Evolutionary conservation across 331 rosid species (phyloP).

Genomic region (Cydonia oblonga): DNA sequence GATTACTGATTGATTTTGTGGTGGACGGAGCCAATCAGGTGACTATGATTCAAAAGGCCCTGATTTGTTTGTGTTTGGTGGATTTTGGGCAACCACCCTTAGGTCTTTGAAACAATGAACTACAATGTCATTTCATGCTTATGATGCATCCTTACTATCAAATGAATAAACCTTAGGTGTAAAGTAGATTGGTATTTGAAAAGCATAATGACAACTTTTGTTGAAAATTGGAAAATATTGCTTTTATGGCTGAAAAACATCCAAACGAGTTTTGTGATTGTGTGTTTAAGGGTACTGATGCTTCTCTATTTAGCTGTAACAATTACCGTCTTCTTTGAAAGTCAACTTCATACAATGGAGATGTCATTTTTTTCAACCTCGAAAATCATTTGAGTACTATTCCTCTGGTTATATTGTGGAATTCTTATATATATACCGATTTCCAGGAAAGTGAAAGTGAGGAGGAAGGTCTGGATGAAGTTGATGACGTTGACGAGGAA

Average conservation of each 20-base stretch:
- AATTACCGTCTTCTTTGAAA: not conserved
- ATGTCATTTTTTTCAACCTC: not conserved
- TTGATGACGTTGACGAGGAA: constrained; percentile 43
- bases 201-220: not conserved
- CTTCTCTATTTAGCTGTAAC: not conserved
- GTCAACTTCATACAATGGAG: not conserved
- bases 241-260: not conserved
- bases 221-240: not conserved
- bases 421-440: constrained; percentile 2
- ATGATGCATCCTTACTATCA: not conserved
- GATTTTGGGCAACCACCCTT: not conserved
- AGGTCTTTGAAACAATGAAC: not conserved
- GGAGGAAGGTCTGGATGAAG: constrained; percentile 39
- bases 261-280: not conserved
- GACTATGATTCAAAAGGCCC: not conserved
- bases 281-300: not conserved
- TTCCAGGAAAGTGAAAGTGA: constrained; percentile 57
- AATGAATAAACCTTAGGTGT: not conserved
- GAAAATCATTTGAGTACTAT: not conserved
- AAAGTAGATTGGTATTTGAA: not conserved
- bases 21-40: not conserved
- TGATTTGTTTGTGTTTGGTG: not conserved
- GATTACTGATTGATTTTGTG: not conserved
- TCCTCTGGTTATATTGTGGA: not conserved
- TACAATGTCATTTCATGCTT: not conserved